Conservation (phyloP, 2,329 filamentous ascomycete genomes). For the Trichoderma semiorbis region DNA sequence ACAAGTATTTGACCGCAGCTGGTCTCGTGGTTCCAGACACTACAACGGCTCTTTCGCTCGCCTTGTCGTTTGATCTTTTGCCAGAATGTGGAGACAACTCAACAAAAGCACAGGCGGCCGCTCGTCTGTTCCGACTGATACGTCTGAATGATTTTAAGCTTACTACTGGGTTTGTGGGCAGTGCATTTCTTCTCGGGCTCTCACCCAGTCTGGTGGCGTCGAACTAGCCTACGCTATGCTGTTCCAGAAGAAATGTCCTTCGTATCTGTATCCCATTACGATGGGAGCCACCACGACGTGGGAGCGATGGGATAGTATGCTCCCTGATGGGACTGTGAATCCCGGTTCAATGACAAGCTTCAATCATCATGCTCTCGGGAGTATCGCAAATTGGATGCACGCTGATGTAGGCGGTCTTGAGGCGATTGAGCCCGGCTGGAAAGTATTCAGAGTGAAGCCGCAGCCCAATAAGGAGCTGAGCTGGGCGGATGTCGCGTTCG, state of each 20-base stretch:
- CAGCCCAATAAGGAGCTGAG: background rate
- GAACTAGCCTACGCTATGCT: background rate
- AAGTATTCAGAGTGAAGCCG: background rate
- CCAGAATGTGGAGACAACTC: background rate
- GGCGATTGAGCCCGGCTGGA: background rate
- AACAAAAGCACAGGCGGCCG: background rate
- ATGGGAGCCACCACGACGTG: background rate
- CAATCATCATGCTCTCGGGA: background rate
- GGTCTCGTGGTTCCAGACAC: background rate
- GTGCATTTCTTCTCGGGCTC: background rate
- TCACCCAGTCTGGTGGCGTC: background rate
- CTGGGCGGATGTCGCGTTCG: background rate
- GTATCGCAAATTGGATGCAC: background rate
- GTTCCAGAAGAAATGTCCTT: background rate
- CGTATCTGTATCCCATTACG: background rate
- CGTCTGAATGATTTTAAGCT: background rate
- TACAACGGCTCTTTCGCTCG: background rate
- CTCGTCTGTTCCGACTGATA: background rate
- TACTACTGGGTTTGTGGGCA: background rate
- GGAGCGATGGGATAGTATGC: background rate
- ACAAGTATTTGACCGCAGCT: background rate
- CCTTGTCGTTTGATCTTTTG: background rate
- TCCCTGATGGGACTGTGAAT: background rate
- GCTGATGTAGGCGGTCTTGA: background rate
- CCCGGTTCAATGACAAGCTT: background rate